phyloP scores from a whole-genome alignment of 2,329 filamentous ascomycete genomes.

The Colletotrichum sidae region DNA sequence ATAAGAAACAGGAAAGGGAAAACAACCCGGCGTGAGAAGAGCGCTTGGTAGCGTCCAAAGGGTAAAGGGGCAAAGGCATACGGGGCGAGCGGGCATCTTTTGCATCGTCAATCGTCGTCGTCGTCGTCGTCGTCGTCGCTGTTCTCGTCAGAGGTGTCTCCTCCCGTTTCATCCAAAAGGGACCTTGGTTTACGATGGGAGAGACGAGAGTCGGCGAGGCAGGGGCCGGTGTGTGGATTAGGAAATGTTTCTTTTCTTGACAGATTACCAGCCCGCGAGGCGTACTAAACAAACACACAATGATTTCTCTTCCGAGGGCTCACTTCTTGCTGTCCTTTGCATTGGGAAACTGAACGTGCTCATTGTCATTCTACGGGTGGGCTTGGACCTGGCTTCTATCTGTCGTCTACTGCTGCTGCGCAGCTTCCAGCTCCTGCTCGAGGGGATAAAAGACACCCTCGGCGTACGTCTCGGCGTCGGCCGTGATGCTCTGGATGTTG shows the following conservation, averaged over 20 bases:
- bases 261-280: conserved; percentile 28
- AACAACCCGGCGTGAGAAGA: too few species aligned
- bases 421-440: conserved; percentile 36
- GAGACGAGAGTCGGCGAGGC: background rate
- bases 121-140: too few species aligned
- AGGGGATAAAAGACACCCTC: conserved; percentile 53
- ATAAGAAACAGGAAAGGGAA: too few species aligned
- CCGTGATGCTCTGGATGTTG: conserved; percentile 69
- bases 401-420: conserved; percentile 12
- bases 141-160: too few species aligned
- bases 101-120: too few species aligned
- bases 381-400: background rate
- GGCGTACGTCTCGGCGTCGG: conserved; percentile 73
- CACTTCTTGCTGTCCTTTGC: background rate
- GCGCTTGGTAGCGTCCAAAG: too few species aligned
- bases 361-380: background rate
- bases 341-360: background rate
- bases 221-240: background rate
- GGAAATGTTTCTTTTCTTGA: conserved; percentile 10
- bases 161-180: too few species aligned
- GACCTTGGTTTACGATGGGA: background rate
- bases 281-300: conserved; percentile 20
- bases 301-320: conserved; percentile 15
- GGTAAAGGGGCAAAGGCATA: too few species aligned
- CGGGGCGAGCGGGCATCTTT: too few species aligned